A percentile compares a stretch with the other conserved stretches of the same genome.
Evolutionary conservation across 176 grass and related monocot species (phyloP).

Genomic region (Triticum aestivum): DNA sequence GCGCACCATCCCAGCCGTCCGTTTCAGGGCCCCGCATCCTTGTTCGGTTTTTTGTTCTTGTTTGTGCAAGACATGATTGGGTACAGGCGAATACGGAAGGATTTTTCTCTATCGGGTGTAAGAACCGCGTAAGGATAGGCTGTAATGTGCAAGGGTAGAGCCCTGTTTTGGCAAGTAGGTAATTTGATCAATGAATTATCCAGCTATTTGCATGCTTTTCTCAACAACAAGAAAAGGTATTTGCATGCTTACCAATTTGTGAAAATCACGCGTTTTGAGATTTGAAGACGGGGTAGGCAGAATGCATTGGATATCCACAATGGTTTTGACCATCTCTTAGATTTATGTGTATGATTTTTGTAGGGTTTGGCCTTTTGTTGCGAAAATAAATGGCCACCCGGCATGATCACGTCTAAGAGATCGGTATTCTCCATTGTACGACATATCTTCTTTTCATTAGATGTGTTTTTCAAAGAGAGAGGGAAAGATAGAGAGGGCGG

Average conservation of each 20-base stretch:
- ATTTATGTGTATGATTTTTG: no score
- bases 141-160: neutral
- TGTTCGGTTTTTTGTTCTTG: neutral
- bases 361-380: no score
- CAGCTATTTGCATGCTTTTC: no score
- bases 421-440: no score
- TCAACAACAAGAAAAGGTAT: no score
- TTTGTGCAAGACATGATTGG: neutral
- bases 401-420: neutral
- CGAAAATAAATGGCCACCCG: no score
- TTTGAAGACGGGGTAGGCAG: neutral
- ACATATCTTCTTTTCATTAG: no score
- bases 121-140: neutral
- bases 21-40: constrained; percentile 1
- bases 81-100: neutral
- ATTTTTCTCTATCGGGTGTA: neutral
- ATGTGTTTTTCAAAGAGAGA: no score
- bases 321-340: neutral
- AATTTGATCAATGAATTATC: neutral
- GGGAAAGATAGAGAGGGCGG: no score
- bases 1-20: constrained; percentile 35
- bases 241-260: neutral
- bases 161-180: neutral
- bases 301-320: neutral
- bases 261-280: neutral